Conservation (phyloP, 257 asterid genomes). For the Petunia secreta region DNA sequence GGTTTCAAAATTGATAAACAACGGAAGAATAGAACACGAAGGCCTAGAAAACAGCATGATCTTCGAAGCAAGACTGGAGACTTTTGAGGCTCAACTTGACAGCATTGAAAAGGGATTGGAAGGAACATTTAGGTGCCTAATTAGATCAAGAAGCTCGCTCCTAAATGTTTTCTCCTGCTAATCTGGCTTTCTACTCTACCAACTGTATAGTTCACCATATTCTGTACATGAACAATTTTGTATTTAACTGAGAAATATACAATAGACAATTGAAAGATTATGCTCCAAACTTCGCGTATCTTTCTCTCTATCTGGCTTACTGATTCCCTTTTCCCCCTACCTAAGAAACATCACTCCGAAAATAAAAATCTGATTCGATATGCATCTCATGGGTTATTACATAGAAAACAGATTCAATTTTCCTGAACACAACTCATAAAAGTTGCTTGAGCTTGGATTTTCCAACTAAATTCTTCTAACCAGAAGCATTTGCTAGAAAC, state of each 20-base stretch:
- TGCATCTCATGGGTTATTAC: too few species aligned
- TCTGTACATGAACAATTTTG: conserved; percentile 2
- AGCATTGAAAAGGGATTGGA: conserved; percentile 12
- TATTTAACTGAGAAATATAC: neutral
- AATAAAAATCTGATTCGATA: neutral
- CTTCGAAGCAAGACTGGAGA: conserved; percentile 26
- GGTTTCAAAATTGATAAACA: conserved; percentile 38
- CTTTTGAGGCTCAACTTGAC: conserved; percentile 31
- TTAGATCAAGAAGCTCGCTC: conserved; percentile 28
- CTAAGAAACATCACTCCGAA: neutral
- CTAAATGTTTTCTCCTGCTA: conserved; percentile 28
- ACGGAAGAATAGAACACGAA: conserved; percentile 33
- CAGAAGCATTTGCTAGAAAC: too few species aligned
- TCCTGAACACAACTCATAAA: too few species aligned
- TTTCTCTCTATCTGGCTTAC: neutral
- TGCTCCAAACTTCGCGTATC: neutral
- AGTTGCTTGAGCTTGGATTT: too few species aligned
- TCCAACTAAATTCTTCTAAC: too few species aligned
- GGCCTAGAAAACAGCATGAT: conserved; percentile 21
- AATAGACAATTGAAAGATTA: neutral
- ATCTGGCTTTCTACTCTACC: conserved; percentile 8
- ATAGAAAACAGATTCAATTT: too few species aligned
- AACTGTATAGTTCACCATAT: conserved; percentile 22
- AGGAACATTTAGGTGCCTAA: conserved; percentile 19
- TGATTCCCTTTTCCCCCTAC: neutral